A percentile compares a stretch with the other conserved stretches of the same genome.
Conservation (phyloP, 148 eudicot genomes). For the Cornus florida region DNA sequence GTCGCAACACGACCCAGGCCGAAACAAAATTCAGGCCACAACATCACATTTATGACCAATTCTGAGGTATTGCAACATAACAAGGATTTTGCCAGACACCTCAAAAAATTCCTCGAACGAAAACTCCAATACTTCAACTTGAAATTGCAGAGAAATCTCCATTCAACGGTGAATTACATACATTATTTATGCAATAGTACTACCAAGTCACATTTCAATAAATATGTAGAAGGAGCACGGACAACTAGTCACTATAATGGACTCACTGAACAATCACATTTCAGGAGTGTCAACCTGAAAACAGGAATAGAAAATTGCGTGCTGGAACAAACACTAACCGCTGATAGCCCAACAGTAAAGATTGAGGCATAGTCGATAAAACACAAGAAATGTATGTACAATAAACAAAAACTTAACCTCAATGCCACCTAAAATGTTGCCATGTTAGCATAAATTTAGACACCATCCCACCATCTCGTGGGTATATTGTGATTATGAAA, state of each 20-base stretch:
- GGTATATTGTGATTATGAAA: no score
- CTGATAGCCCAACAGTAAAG: no score
- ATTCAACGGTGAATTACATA: not conserved
- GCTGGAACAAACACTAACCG: not conserved
- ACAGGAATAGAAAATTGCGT: not conserved
- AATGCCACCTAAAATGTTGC: not conserved
- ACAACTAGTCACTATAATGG: not conserved
- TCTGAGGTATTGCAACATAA: not conserved
- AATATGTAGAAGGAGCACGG: not conserved
- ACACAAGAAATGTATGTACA: not conserved
- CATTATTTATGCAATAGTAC: not conserved
- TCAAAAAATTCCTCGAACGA: not conserved
- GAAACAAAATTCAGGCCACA: no score
- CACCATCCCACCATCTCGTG: no score
- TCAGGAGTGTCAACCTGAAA: not conserved
- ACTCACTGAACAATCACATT: slow-evolving; percentile 1
- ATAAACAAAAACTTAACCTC: not conserved
- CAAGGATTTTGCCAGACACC: not conserved
- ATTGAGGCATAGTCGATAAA: not conserved
- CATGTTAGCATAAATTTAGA: not conserved
- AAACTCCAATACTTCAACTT: not conserved
- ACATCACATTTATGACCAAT: not conserved
- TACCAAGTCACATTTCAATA: not conserved
- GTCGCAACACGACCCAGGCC: no score
- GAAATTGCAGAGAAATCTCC: not conserved